Evolutionary conservation across 345 rosid genomes (phyloP).

Genomic region (Gossypium longicalyx): DNA sequence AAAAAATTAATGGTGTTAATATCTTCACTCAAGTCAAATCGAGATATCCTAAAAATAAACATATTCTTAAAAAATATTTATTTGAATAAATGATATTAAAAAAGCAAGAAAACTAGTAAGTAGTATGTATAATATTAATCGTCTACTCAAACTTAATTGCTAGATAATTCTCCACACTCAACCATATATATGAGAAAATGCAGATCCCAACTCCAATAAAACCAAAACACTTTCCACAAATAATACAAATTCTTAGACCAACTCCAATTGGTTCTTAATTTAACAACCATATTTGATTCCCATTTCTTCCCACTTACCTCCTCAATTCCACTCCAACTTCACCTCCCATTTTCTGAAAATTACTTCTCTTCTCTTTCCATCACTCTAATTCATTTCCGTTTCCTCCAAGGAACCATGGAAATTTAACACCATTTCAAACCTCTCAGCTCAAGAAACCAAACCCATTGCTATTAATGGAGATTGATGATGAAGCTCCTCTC

Average conservation of each 20-base stretch:
- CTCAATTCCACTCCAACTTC: background rate
- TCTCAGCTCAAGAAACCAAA: background rate
- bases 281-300: too few relatives aligned
- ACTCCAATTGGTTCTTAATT: background rate
- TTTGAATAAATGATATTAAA: too few relatives aligned
- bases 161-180: constrained; percentile 8
- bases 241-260: background rate
- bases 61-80: too few relatives aligned
- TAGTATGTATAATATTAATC: too few relatives aligned
- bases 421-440: background rate
- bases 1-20: too few relatives aligned
- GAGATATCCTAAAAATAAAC: too few relatives aligned
- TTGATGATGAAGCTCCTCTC: background rate
- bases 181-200: background rate
- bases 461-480: constrained; percentile 1
- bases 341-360: background rate
- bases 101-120: too few relatives aligned
- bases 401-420: background rate
- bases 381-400: background rate
- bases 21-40: too few relatives aligned
- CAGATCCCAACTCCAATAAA: constrained; percentile 1
- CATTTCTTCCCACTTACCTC: background rate
- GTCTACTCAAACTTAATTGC: too few relatives aligned
- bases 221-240: background rate
- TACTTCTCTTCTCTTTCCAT: background rate